phyloP scores from a whole-genome alignment of 495 filamentous ascomycete genomes.

The Talaromyces proteolyticus region DNA sequence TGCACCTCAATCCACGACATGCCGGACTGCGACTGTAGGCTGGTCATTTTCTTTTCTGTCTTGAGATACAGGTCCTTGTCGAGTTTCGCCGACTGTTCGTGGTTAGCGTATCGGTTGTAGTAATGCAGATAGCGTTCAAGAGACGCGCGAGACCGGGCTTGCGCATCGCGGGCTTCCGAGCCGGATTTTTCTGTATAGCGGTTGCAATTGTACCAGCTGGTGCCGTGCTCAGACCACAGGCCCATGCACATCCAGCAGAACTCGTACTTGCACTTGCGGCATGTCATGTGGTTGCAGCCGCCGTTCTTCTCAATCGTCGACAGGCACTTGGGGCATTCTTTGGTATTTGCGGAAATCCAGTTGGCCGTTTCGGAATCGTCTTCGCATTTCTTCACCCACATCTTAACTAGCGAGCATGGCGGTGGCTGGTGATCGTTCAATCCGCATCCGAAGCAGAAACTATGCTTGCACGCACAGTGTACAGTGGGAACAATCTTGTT shows the following conservation, averaged over 20 bases:
- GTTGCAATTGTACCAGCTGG: conserved; percentile 99
- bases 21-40: conserved; percentile 83
- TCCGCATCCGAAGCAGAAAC: conserved; percentile 97
- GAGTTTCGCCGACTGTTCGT: conserved; percentile 94
- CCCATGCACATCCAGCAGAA: conserved; percentile 99
- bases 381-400: conserved; percentile 97
- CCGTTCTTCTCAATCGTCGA: conserved; percentile 99
- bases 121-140: conserved; percentile 95
- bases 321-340: conserved; percentile 91
- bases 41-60: conserved; percentile 98
- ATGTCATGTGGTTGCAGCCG: conserved; percentile 99
- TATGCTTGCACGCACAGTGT: conserved; percentile 70
- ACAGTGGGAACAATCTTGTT: conserved; percentile 84
- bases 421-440: conserved; percentile 88
- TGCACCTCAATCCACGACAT: conserved; percentile 99
- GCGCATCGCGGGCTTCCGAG: conserved; percentile 78
- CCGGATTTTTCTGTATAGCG: conserved; percentile 95
- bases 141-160: conserved; percentile 82
- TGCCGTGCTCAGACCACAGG: conserved; percentile 95
- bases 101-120: conserved; percentile 97
- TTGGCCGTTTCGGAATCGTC: conserved; percentile 98
- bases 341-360: conserved; percentile 99
- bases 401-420: conserved; percentile 86
- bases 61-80: conserved; percentile 95
- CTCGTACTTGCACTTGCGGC: conserved; percentile 95